Conservation (phyloP, 345 rosid genomes). For the Gossypioides kirkii region DNA sequence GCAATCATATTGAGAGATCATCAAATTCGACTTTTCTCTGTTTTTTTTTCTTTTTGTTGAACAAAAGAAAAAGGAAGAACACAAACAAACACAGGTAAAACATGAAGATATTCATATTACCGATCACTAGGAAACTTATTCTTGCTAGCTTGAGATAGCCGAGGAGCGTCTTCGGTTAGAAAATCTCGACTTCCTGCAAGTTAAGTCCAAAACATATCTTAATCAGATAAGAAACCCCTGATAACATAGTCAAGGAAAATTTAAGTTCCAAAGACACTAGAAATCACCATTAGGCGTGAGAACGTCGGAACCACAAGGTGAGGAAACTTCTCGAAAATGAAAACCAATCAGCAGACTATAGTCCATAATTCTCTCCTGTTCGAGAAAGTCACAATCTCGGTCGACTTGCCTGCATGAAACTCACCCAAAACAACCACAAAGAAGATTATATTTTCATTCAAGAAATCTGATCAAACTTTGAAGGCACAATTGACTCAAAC, state of each 20-base stretch:
- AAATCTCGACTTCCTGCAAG: constrained; percentile 41
- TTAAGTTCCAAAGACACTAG: constrained; percentile 10
- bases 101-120: constrained; percentile 32
- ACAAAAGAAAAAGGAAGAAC: neutral
- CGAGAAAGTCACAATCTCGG: constrained; percentile 90
- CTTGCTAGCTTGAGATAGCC: constrained; percentile 28
- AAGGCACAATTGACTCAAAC: neutral
- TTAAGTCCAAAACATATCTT: constrained; percentile 9
- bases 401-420: constrained; percentile 74
- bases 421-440: neutral
- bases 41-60: neutral
- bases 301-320: constrained; percentile 44
- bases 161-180: constrained; percentile 20
- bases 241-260: constrained; percentile 13
- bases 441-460: neutral
- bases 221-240: constrained; percentile 14
- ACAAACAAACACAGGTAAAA: neutral
- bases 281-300: constrained; percentile 61
- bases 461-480: neutral
- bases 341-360: constrained; percentile 87
- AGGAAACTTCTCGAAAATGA: constrained; percentile 63
- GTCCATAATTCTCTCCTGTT: constrained; percentile 95
- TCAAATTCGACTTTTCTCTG: neutral
- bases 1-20: constrained; percentile 12
- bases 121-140: constrained; percentile 56